Percentiles rank a stretch among this genome's conserved stretches.
Conservation (phyloP, 176 grass and related monocot genomes). For the Aegilops tauschii region DNA sequence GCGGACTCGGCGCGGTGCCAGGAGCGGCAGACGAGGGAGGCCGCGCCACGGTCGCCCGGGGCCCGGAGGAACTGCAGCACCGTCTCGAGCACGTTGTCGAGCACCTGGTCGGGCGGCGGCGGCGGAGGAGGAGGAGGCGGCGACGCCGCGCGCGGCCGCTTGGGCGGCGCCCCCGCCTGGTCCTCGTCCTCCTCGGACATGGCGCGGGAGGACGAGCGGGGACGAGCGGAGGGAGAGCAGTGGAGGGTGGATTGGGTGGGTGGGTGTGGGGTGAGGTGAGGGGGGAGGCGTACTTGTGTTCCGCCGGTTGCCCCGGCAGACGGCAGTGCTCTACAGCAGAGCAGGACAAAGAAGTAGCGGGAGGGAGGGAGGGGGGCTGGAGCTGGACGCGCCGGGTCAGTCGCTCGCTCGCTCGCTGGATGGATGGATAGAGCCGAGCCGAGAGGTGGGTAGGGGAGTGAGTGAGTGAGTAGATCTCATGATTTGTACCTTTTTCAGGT, state of each 20-base stretch:
- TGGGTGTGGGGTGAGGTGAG: background rate
- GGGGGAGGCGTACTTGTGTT: conserved; percentile 40
- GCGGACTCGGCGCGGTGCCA: conserved; percentile 79
- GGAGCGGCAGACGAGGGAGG: conserved; percentile 79
- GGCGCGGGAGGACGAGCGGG: background rate
- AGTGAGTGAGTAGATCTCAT: background rate
- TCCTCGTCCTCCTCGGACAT: conserved; percentile 76
- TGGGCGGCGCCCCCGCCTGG: conserved; percentile 34
- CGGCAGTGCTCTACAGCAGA: conserved; percentile 1
- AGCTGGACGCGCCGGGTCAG: background rate
- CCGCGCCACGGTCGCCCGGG: conserved; percentile 62
- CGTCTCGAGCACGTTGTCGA: conserved; percentile 92
- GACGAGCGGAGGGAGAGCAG: background rate
- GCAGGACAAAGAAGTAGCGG: background rate
- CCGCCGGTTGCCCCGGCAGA: conserved; percentile 10
- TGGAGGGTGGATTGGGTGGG: background rate
- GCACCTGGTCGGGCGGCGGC: conserved; percentile 76
- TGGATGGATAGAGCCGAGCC: background rate
- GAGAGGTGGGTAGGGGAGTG: background rate
- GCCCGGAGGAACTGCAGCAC: conserved; percentile 84
- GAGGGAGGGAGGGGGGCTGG: background rate
- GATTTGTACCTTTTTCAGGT: conserved; percentile 12
- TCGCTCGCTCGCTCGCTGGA: background rate
- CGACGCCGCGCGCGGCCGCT: conserved; percentile 24
- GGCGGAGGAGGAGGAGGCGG: conserved; percentile 42